These are phyloP conservation scores for Coemansia sp. DNA, from an alignment of 192 early-diverging fungal species.

Conservation along the genomic window DNA sequence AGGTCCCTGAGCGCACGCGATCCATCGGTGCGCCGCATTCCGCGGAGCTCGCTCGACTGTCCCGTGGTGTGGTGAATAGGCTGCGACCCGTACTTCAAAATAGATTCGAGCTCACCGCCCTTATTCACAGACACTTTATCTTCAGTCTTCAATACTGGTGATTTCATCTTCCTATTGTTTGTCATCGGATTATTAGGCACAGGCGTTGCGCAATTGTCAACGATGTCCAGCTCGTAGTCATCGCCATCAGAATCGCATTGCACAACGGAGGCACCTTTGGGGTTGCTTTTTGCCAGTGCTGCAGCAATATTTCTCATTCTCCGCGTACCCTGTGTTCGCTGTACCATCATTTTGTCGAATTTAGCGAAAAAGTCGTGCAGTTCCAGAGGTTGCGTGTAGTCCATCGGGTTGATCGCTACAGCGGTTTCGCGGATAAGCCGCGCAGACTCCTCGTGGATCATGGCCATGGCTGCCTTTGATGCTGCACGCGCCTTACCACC, in stretches of 20 bases:
- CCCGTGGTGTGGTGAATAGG: slow-evolving; percentile 17
- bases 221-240: slow-evolving; percentile 33
- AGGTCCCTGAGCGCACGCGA: slow-evolving; percentile 28
- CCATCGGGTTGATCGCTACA: slow-evolving; percentile 33
- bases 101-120: slow-evolving; percentile 18
- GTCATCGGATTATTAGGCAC: background rate
- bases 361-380: slow-evolving; percentile 28
- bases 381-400: slow-evolving; percentile 25
- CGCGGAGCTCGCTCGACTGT: background rate
- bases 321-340: background rate
- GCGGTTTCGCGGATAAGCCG: slow-evolving; percentile 48
- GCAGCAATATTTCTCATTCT: background rate
- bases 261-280: background rate
- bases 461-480: slow-evolving; percentile 34
- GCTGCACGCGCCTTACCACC: slow-evolving; percentile 14
- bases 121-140: background rate
- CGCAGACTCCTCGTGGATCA: slow-evolving; percentile 47
- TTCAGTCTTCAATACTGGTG: background rate
- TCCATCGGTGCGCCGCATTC: slow-evolving; percentile 19
- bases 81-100: slow-evolving; percentile 39
- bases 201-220: slow-evolving; percentile 9
- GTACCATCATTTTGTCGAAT: slow-evolving; percentile 17
- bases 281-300: background rate
- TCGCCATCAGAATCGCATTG: slow-evolving; percentile 25
- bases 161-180: background rate